Evolutionary conservation across 2,329 filamentous ascomycete species (phyloP).

Genomic region (Truncatella angustata): DNA sequence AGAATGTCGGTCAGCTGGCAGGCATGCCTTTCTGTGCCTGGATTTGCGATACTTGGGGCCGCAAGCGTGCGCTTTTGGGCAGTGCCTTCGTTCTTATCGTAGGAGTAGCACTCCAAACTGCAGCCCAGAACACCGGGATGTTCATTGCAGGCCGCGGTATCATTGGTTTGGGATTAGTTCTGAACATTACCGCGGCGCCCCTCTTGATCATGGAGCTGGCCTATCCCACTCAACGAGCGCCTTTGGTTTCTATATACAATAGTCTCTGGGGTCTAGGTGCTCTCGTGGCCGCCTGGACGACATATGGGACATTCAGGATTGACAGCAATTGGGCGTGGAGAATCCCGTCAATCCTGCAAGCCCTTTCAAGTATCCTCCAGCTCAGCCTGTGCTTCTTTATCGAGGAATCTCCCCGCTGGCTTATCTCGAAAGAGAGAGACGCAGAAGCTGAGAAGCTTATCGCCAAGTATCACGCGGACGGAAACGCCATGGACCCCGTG

Average conservation of each 20-base stretch:
- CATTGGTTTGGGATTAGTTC: slow-evolving; percentile 21
- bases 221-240: slow-evolving; percentile 24
- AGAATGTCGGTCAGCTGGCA: slow-evolving; percentile 38
- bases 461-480: slow-evolving; percentile 35
- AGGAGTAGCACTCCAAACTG: slow-evolving; percentile 25
- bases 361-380: slow-evolving; percentile 34
- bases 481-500: slow-evolving; percentile 34
- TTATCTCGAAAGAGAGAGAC: slow-evolving; percentile 30
- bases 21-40: slow-evolving; percentile 33
- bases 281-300: slow-evolving; percentile 17
- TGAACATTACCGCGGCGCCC: slow-evolving; percentile 23
- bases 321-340: slow-evolving; percentile 33
- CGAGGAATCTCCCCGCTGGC: slow-evolving; percentile 29
- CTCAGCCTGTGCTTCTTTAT: slow-evolving; percentile 7
- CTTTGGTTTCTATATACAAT: slow-evolving; percentile 17
- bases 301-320: slow-evolving; percentile 17
- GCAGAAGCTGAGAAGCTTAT: slow-evolving; percentile 33
- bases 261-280: slow-evolving; percentile 3
- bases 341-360: slow-evolving; percentile 43
- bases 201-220: slow-evolving; percentile 28
- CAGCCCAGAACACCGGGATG: slow-evolving; percentile 15
- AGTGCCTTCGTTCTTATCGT: slow-evolving; percentile 28
- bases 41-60: slow-evolving; percentile 35
- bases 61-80: slow-evolving; percentile 32
- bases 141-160: slow-evolving; percentile 25